Base-by-base conservation (phyloP, 495 filamentous ascomycete species). In the Penicillium taxi region DNA sequence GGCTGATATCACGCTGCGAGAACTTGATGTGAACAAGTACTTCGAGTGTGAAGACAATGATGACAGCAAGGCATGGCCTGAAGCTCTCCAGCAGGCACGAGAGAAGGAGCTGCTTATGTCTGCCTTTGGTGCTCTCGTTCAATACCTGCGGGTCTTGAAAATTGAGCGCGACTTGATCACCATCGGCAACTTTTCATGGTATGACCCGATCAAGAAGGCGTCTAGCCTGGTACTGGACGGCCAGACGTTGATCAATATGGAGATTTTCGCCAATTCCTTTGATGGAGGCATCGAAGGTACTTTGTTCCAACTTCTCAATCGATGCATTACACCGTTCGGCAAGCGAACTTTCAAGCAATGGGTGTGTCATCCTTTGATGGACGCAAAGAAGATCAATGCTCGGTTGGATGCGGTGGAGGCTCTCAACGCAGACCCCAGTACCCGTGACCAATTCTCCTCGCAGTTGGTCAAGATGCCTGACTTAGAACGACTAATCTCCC, bases 271-370 rank as follows among this genome's bases (percentile, higher is more conserved):
- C 32, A 99, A 99, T 61, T 93, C 81, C 1, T 86, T 83, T 47
- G 90, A 96, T 56, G 90, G 90, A 6, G 75, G 84, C 12, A 48
- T 69, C 1, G 78, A 90, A 9, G 93, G 93, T 15, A 96, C 91
- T 0, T 63, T 99, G 3, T 96, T 96, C 65, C 73, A 73, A 9
- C 75, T 96, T 26, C 70, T 99, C 9, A 96, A 99, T 58, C 76
- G 86, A 16, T 99, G 93, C 56, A 81, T 95, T 39, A 96, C 93
- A 1, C 90, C 93, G 0, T 99, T 96, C 49, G 93, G 90, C 35
- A 99, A 99, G 66, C 81, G 93, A 4, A 83, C 91, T 62, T 89
- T 96, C 60, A 81, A 88, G 25, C 89, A 95, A 58, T 99, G 93
- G 93, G 83, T 96, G 2, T 96, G 91, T 63, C 93, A 96, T 50